phyloP scores from a whole-genome alignment of 2,329 filamentous ascomycete species.

The Colletotrichum eleusines region DNA sequence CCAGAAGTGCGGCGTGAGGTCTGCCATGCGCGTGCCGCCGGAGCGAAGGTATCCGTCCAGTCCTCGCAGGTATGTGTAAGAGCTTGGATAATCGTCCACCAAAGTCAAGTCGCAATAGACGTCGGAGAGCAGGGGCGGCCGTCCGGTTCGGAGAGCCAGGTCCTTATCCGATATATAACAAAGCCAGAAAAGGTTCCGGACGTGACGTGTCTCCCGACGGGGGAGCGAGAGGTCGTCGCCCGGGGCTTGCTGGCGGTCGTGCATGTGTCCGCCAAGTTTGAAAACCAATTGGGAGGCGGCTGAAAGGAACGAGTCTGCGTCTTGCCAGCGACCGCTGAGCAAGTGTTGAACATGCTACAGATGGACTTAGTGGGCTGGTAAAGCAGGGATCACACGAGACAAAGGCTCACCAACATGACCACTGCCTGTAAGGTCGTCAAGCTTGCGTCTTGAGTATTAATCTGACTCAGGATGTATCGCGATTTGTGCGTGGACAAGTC shows the following conservation, averaged over 20 bases:
- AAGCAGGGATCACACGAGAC: no score
- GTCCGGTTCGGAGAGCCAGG: conserved; percentile 43
- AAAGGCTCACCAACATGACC: neutral
- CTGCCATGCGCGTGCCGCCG: neutral
- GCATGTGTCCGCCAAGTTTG: neutral
- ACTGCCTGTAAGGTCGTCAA: neutral
- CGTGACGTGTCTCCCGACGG: neutral
- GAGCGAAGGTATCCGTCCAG: neutral
- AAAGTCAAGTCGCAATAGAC: conserved; percentile 1
- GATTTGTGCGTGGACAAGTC: neutral
- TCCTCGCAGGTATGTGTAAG: neutral
- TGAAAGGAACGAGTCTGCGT: conserved; percentile 4
- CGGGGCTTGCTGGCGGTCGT: neutral
- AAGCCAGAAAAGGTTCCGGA: conserved; percentile 46
- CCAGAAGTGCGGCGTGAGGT: neutral
- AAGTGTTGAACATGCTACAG: conserved; percentile 2
- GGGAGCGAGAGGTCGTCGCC: neutral
- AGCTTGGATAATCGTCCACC: neutral
- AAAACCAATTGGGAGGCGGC: conserved; percentile 8
- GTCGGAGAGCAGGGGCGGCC: conserved; percentile 42
- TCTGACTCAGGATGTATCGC: neutral
- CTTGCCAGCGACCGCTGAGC: conserved; percentile 16
- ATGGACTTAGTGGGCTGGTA: neutral
- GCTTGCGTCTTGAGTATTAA: neutral
- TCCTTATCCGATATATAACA: conserved; percentile 48